Evolutionary conservation across 352 stramenopile species (phyloP).

Genomic region (Phytophthora boehmeriae): DNA sequence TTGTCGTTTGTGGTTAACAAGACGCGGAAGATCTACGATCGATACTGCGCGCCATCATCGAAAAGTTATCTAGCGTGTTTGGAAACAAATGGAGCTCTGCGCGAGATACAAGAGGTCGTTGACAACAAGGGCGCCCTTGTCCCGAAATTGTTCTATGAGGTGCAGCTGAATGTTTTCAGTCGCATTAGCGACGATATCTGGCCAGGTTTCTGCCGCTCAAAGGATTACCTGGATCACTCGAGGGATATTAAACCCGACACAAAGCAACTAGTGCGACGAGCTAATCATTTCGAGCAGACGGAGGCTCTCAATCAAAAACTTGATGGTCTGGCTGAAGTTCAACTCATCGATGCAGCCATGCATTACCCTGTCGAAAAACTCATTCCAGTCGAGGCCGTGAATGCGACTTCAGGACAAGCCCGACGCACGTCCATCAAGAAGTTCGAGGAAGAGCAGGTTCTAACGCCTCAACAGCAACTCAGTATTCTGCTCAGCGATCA

Average conservation of each 20-base stretch:
- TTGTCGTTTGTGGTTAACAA: constrained; percentile 83
- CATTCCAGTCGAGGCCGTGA: constrained; percentile 49
- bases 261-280: constrained; percentile 21
- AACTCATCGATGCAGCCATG: constrained; percentile 79
- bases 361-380: constrained; percentile 78
- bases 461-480: constrained; percentile 59
- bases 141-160: constrained; percentile 76
- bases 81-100: constrained; percentile 32
- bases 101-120: constrained; percentile 53
- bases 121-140: constrained; percentile 52
- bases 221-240: constrained; percentile 75
- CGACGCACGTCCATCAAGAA: constrained; percentile 23
- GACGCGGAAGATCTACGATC: constrained; percentile 80
- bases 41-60: constrained; percentile 62
- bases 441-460: constrained; percentile 37
- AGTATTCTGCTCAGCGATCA: constrained; percentile 54
- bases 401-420: constrained; percentile 2
- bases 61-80: constrained; percentile 55
- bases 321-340: constrained; percentile 62
- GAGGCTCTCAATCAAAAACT: constrained; percentile 60
- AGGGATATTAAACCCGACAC: constrained; percentile 36
- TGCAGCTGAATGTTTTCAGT: constrained; percentile 58
- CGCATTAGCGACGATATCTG: constrained; percentile 77
- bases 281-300: constrained; percentile 43
- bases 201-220: constrained; percentile 67